Evolutionary conservation across 2,329 filamentous ascomycete genomes (phyloP).

Genomic region (Biscogniauxia marginata): DNA sequence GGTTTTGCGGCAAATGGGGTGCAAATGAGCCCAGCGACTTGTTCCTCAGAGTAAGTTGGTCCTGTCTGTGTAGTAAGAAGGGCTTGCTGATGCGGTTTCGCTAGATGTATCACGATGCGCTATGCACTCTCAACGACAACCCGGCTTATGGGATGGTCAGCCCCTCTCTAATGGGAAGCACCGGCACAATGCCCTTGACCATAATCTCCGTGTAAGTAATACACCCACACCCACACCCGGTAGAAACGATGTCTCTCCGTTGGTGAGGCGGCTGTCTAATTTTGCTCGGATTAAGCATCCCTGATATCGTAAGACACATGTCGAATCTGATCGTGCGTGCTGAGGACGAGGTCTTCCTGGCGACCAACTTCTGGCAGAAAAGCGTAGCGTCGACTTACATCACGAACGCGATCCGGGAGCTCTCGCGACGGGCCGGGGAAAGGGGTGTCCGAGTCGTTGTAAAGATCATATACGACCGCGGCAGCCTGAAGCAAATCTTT

Average conservation of each 20-base stretch:
- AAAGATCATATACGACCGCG: slow-evolving; percentile 75
- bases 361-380: slow-evolving; percentile 74
- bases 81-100: slow-evolving; percentile 1
- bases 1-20: slow-evolving; percentile 67
- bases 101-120: slow-evolving; percentile 65
- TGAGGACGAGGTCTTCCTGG: slow-evolving; percentile 69
- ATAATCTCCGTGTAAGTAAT: slow-evolving; percentile 57
- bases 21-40: slow-evolving; percentile 60
- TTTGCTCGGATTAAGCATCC: slow-evolving; percentile 41
- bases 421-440: slow-evolving; percentile 62
- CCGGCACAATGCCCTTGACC: slow-evolving; percentile 65
- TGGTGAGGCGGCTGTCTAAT: neutral
- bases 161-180: slow-evolving; percentile 50
- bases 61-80: neutral
- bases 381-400: slow-evolving; percentile 67
- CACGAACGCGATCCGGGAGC: slow-evolving; percentile 65
- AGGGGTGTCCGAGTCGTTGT: slow-evolving; percentile 59
- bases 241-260: neutral
- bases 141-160: slow-evolving; percentile 51
- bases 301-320: slow-evolving; percentile 72
- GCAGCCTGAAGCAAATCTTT: slow-evolving; percentile 60
- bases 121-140: slow-evolving; percentile 54
- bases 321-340: slow-evolving; percentile 74
- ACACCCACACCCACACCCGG: slow-evolving; percentile 1
- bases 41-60: slow-evolving; percentile 55